Evolutionary conservation across 2,329 filamentous ascomycete genomes (phyloP).

Genomic region (Fusarium nurragi): DNA sequence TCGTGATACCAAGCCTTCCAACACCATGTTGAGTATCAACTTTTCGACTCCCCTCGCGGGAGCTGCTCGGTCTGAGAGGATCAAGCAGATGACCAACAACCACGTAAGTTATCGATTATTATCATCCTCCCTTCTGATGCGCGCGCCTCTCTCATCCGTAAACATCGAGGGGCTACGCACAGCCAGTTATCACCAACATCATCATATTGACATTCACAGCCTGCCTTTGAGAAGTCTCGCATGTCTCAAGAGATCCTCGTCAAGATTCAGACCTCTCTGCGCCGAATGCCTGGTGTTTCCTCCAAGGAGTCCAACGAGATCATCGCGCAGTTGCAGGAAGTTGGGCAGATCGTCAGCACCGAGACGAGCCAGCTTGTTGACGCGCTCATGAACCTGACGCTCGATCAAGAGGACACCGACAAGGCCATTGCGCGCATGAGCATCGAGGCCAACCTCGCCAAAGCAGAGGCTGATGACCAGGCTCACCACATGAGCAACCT

Average conservation of each 20-base stretch:
- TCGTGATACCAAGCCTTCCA: constrained; percentile 20
- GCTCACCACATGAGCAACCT: constrained; percentile 47
- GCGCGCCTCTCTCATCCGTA: background rate
- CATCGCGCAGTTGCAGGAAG: constrained; percentile 49
- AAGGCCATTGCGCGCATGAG: constrained; percentile 52
- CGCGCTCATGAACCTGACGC: constrained; percentile 49
- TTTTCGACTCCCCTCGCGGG: constrained; percentile 53
- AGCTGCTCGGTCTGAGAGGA: constrained; percentile 48
- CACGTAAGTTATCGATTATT: constrained; percentile 47
- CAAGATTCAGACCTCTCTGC: constrained; percentile 52
- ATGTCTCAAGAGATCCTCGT: constrained; percentile 50
- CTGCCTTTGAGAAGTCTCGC: constrained; percentile 49
- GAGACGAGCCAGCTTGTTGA: constrained; percentile 54
- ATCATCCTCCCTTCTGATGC: background rate
- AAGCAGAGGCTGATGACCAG: constrained; percentile 49
- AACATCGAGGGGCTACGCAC: background rate
- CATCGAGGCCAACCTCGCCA: constrained; percentile 51
- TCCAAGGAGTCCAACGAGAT: constrained; percentile 50
- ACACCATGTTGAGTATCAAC: constrained; percentile 51
- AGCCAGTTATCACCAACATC: background rate
- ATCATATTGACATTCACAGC: constrained; percentile 35
- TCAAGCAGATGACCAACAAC: constrained; percentile 53
- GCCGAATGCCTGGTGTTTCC: constrained; percentile 53
- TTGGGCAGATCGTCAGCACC: constrained; percentile 51
- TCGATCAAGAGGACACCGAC: constrained; percentile 53